phyloP scores from a whole-genome alignment of 2,329 filamentous ascomycete species.

The Sporothrix pseudoabietina region DNA sequence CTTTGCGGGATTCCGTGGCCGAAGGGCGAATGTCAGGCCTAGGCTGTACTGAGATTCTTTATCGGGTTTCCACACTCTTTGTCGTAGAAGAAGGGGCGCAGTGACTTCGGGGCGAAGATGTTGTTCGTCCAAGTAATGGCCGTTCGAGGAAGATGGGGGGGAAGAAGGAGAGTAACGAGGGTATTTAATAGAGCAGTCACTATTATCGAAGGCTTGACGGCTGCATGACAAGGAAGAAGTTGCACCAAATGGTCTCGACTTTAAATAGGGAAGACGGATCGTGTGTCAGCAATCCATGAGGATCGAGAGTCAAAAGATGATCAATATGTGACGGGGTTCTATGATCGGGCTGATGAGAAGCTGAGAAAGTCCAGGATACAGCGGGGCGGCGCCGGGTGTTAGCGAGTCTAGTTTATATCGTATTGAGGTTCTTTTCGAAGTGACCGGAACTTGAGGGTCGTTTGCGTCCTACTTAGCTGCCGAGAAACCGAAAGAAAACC shows the following conservation, averaged over 20 bases:
- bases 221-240: slow-evolving; percentile 4
- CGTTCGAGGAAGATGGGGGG: background rate
- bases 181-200: background rate
- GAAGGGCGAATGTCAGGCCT: background rate
- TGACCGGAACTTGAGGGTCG: background rate
- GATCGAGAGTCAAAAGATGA: background rate
- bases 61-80: background rate
- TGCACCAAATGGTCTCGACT: background rate
- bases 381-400: background rate
- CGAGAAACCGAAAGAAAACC: background rate
- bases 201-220: background rate
- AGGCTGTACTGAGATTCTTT: background rate
- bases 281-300: slow-evolving; percentile 26
- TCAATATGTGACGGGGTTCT: background rate
- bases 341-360: background rate
- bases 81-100: background rate
- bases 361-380: background rate
- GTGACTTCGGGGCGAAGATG: background rate
- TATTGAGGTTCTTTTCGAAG: background rate
- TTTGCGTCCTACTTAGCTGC: no score
- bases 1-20: background rate
- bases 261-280: background rate
- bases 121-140: background rate
- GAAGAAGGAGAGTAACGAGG: background rate
- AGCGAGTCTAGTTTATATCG: background rate